Conservation (phyloP, 108 stramenopile genomes). For the Schizochytrium sp. region DNA sequence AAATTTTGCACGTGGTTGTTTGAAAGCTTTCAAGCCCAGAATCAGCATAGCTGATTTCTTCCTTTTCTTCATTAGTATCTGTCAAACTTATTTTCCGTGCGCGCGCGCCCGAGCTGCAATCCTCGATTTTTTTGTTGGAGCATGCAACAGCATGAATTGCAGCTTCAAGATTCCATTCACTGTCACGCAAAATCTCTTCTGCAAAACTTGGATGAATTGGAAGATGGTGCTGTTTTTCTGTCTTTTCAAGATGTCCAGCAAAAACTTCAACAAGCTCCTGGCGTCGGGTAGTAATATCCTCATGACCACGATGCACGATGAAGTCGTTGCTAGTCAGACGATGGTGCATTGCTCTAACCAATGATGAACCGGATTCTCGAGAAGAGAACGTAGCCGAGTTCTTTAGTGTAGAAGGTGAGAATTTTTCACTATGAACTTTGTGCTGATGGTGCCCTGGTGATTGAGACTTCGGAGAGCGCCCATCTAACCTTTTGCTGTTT, state of each 20-base stretch:
- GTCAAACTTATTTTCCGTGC: no score
- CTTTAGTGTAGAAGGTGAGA: no score
- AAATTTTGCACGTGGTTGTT: background rate
- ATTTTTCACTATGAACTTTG: no score
- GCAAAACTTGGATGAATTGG: background rate
- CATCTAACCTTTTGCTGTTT: no score
- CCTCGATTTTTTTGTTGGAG: background rate
- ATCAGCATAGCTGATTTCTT: background rate
- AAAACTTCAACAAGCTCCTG: background rate
- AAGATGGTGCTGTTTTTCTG: background rate
- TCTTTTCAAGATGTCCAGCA: background rate
- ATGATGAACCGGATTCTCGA: no score
- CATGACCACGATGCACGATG: background rate
- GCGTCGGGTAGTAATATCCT: background rate
- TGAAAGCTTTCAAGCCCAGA: background rate
- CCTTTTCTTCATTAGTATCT: background rate
- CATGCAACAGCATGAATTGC: background rate
- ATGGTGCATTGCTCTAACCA: background rate
- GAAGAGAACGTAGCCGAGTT: no score
- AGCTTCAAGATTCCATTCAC: background rate
- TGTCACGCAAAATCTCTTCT: background rate
- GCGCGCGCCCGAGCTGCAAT: no score
- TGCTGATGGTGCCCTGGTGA: no score
- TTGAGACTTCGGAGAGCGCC: no score
- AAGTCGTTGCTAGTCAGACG: background rate